Base-by-base conservation (phyloP, 805 yeast genomes). In the Clavispora asparagi region DNA sequence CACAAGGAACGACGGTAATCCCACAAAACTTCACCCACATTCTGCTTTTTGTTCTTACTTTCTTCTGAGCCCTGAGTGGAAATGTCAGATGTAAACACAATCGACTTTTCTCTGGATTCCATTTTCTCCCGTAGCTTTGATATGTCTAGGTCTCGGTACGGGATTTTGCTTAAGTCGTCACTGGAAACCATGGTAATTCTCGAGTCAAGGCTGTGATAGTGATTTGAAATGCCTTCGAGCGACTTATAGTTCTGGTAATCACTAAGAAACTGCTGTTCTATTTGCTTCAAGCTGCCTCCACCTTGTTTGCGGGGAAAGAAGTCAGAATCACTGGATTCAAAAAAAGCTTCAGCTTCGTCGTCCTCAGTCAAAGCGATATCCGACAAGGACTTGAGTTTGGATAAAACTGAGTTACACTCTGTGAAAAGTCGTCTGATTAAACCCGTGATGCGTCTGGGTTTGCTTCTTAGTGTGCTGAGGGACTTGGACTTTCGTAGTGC, bases 11-110 rank as follows among this genome's bases (percentile, higher is more conserved):
- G 75, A 47, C 89, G 79, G 40, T 71, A 64, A 43, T 78, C 76
- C 97, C 96, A 91, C 39, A 86, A 71, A 11, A 65, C 66, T 36
- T 76, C 76, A 8, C 89, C 94, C 4, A 73, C 66, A 40, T 65
- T 62, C 13, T 29, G 29, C 29, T 40, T 40, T 6, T 16, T 17
- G 7, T 6, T 6, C 12, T 17, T 17, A 8, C n/a, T 33, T 9
- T 16, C 25, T 6, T 33, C 37, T 6, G 43, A 41, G 3, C 10
- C 4, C 13, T 41, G 39, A 19, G 43, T 32, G n/a, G 43, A 32
- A 4, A 25, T 30, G 17, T 41, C 38, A 13, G 38, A 32, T 6
- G 26, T 30, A 30, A 41, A 10, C n/a, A 5, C 1, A 4, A 11
- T 19, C 4, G 38, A 12, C 9, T 14, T 32, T 9, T 30, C 38